These are phyloP conservation scores for Rhexocercosporidium sp. DNA, from an alignment of 2,329 filamentous ascomycete genomes.

Conservation along the genomic window DNA sequence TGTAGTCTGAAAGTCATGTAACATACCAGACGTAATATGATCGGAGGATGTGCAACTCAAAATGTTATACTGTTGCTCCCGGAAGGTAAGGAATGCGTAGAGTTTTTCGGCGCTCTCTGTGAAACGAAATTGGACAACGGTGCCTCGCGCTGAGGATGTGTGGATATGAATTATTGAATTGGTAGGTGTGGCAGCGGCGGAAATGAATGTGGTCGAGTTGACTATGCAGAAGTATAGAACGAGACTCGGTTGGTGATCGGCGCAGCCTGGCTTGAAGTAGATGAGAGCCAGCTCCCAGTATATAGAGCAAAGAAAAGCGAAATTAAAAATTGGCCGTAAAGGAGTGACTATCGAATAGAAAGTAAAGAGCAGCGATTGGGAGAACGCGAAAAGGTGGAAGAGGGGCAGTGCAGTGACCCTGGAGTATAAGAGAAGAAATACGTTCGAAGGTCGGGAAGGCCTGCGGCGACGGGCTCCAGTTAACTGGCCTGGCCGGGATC, in stretches of 20 bases:
- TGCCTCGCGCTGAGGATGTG: slow-evolving; percentile 48
- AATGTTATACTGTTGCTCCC: slow-evolving; percentile 46
- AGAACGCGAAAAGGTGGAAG: slow-evolving; percentile 50
- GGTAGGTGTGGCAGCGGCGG: slow-evolving; percentile 39
- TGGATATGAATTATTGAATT: slow-evolving; percentile 44
- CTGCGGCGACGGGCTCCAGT: slow-evolving; percentile 35
- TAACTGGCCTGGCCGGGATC: slow-evolving; percentile 40
- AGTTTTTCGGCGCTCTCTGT: slow-evolving; percentile 43
- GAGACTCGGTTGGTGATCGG: slow-evolving; percentile 50
- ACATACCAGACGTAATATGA: slow-evolving; percentile 41
- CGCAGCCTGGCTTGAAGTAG: slow-evolving; percentile 47
- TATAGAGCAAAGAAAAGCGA: slow-evolving; percentile 52
- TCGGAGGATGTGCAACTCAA: slow-evolving; percentile 40
- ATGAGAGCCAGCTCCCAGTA: slow-evolving; percentile 63
- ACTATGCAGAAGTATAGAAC: slow-evolving; percentile 46
- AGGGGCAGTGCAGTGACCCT: slow-evolving; percentile 56
- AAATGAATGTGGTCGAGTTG: slow-evolving; percentile 50
- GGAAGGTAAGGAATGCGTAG: slow-evolving; percentile 46
- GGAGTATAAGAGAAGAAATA: slow-evolving; percentile 57
- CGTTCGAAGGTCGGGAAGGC: slow-evolving; percentile 46
- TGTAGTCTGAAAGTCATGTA: slow-evolving; percentile 31
- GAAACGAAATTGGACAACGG: slow-evolving; percentile 46
- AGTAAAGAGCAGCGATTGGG: slow-evolving; percentile 49
- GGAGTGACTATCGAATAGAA: slow-evolving; percentile 56
- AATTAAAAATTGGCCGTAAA: slow-evolving; percentile 50